Evolutionary conservation across 2,329 filamentous ascomycete genomes (phyloP).

Genomic region (Microcyclospora tardicrescens): DNA sequence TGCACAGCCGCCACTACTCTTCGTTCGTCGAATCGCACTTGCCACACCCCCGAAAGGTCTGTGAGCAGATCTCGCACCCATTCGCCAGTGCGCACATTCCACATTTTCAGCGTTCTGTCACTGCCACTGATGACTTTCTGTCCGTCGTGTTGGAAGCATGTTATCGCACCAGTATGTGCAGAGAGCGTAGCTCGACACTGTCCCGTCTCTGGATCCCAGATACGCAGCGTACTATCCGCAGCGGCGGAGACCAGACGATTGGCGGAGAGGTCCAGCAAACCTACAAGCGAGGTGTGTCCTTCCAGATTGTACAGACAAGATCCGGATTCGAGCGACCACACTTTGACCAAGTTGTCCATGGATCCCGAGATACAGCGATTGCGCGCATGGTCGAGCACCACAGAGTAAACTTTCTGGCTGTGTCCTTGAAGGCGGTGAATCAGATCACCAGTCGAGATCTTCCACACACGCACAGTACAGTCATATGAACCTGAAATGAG

Average conservation of each 20-base stretch:
- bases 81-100: constrained; percentile 85
- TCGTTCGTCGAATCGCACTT: constrained; percentile 93
- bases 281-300: constrained; percentile 84
- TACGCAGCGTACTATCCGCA: constrained; percentile 84
- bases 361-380: constrained; percentile 95
- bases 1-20: constrained; percentile 95
- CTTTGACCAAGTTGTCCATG: constrained; percentile 96
- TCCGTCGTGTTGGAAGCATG: constrained; percentile 94
- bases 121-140: constrained; percentile 95
- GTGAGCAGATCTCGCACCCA: constrained; percentile 87
- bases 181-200: constrained; percentile 81
- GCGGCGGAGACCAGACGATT: constrained; percentile 88
- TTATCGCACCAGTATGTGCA: constrained; percentile 93
- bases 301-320: constrained; percentile 78
- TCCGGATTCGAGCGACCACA: constrained; percentile 87
- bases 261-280: constrained; percentile 76
- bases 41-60: constrained; percentile 94
- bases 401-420: constrained; percentile 88
- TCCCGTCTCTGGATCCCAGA: constrained; percentile 92
- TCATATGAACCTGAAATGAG: constrained; percentile 98
- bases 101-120: constrained; percentile 95
- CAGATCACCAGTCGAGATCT: constrained; percentile 85
- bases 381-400: constrained; percentile 80
- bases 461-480: constrained; percentile 89
- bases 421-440: constrained; percentile 77